Base-by-base conservation (phyloP, 2,329 filamentous ascomycete genomes). In the Niveomyces coronatus region DNA sequence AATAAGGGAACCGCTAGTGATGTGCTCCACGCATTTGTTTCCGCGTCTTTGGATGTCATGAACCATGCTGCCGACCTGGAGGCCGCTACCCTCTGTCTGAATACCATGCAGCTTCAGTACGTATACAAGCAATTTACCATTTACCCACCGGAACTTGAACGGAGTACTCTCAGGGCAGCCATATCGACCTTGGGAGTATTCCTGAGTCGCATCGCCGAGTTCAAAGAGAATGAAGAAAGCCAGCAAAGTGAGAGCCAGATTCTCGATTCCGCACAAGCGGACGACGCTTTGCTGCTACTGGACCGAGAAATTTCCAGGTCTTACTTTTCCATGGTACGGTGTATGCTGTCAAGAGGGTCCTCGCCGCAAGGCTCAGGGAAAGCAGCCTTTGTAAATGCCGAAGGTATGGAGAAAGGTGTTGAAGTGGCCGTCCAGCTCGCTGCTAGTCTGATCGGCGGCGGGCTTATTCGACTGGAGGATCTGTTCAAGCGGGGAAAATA, bases 1-100 rank as follows among this genome's bases (percentile, higher is more conserved):
- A 78, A 78, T 49, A 71, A 66, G 45, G 62, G 64, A 16, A 65
- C 68, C 4, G 63, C 70, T 3, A 63, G 68, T 56, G 72, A 77
- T 40, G 58, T 76, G 22, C 49, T 78, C 10, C 53, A 68, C 35
- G 60, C 63, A 39, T 71, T 67, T 4, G 55, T 68, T 26, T 57
- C 56, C 33, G 61, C 68, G 1, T 74, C 70, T 9, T 49, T 72
- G 26, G 67, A 73, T 43, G 70, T 74, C 3, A 58, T 76, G 50
- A 58, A 51, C 35, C 58, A 66, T 24, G 62, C 70, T 0, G 52
- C 54, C 11, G 62, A 67, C 17, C 55, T 76, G 7, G 61, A 60
- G 39, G 57, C 64, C 13, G 67, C 65, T 5, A 65, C 66, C 2
- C 68, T 68, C 42, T 67, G 63, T 11, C 48, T 76, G 20, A 75